Evolutionary conservation across 176 grass and related monocot genomes (phyloP).

Genomic region (Stipa capillata): DNA sequence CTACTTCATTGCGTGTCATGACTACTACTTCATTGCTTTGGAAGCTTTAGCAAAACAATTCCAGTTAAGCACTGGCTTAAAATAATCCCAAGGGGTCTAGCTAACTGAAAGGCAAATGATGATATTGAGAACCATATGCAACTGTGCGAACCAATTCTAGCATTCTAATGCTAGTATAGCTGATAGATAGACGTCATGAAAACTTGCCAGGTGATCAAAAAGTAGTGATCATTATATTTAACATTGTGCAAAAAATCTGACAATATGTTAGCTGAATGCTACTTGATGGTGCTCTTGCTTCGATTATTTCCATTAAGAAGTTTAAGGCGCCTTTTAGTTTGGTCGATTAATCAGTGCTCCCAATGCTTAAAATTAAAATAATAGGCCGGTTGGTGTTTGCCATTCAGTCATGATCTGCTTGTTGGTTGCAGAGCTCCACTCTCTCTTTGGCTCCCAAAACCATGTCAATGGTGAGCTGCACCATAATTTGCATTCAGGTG

Average conservation of each 20-base stretch:
- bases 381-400: not conserved
- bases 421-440: no score
- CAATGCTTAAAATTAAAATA: not conserved
- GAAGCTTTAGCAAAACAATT: not conserved
- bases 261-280: not conserved
- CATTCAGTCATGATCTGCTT: not conserved
- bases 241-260: not conserved
- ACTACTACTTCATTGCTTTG: not conserved
- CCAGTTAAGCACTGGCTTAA: not conserved
- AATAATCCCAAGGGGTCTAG: not conserved
- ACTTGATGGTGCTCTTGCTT: not conserved
- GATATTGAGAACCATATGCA: not conserved
- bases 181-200: not conserved
- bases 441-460: no score
- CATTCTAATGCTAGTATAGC: constrained; percentile 13
- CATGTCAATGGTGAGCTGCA: no score
- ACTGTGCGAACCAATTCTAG: not conserved
- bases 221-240: not conserved
- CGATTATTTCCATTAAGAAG: not conserved
- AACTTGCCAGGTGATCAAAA: not conserved
- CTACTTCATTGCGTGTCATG: no score
- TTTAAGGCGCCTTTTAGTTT: not conserved
- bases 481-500: not conserved
- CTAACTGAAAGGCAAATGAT: constrained; percentile 2
- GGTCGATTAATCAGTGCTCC: not conserved